Evolutionary conservation across 768 basidiomycete genomes (phyloP), one percentile per base, ranked within the genome.

Genomic region (Austroboletus eburneus): DNA sequence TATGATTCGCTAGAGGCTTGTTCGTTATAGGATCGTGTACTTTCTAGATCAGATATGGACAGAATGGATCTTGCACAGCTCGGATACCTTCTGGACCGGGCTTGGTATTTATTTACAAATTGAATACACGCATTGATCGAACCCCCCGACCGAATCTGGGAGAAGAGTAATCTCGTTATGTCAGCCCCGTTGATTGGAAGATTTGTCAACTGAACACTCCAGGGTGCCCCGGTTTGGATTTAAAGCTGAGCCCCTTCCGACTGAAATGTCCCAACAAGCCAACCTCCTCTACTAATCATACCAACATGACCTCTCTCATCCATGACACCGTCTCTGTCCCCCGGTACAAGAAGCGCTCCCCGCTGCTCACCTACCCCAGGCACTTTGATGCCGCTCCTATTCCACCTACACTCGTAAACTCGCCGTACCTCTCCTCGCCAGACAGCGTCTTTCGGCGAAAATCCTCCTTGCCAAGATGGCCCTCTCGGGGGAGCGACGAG

Each of bases 371-470:
- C 3, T 37, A 51, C 29, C 38, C 49, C 29, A 53, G 39, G 20
- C 69, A 61, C 33, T 59, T 66, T 4, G 65, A 68, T 23, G 57
- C 69, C 40, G 55, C 68, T n/a, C 82, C 79, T 25, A 71, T 83
- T 2, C 82, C 82, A 0, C 82, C 82, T 4, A 76, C 80, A 0
- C 73, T 84, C 32, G 60, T 72, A 22, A 63, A 75, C 24, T 83
- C 80, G 0, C 80, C 77, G 10, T 70, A 77, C 57, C 76, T 83
- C 17, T 71, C 66, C 17, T 75, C 77, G 0, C 74, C 77, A 6
- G 48, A 68, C 33, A 78, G 75, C 62, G 59, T 75, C 23, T 81
- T 82, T 52, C 69, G 67, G 45, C 70, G 68, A 47, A 61, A 69
- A 23, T 46, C 64, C 2, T 43, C 60, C 3, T 23, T 66, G 9